Percentiles rank a stretch among this genome's conserved stretches.
Evolutionary conservation across 2,329 filamentous ascomycete species (phyloP).

Genomic region (Cladosporium austrohemisphaericum): DNA sequence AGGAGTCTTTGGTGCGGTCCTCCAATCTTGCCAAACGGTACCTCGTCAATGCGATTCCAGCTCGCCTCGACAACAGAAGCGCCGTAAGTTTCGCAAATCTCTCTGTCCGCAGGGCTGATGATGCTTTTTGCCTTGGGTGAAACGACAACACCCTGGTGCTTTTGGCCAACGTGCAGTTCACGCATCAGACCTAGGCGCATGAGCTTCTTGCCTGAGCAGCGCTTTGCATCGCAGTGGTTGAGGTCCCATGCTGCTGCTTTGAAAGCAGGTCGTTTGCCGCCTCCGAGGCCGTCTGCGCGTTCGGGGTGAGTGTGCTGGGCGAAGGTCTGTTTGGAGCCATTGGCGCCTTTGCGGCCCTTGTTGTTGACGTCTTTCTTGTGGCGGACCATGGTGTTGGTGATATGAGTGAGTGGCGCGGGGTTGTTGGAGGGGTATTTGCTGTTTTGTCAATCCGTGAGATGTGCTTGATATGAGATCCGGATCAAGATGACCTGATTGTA

Average conservation of each 20-base stretch:
- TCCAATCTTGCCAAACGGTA: slow-evolving; percentile 87
- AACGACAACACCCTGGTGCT: slow-evolving; percentile 86
- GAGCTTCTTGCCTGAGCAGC: slow-evolving; percentile 91
- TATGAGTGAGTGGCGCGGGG: not conserved
- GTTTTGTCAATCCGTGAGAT: no score
- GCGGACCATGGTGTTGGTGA: slow-evolving; percentile 65
- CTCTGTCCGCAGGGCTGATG: slow-evolving; percentile 76
- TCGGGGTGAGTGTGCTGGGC: slow-evolving; percentile 31
- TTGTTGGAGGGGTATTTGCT: no score
- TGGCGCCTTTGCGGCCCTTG: slow-evolving; percentile 65
- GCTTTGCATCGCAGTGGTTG: slow-evolving; percentile 93
- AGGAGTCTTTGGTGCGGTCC: slow-evolving; percentile 88
- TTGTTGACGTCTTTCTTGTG: slow-evolving; percentile 87
- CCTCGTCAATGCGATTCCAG: slow-evolving; percentile 88
- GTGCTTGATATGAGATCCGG: no score
- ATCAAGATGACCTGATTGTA: no score
- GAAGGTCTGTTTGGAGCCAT: slow-evolving; percentile 26
- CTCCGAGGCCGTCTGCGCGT: slow-evolving; percentile 24
- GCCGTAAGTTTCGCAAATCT: slow-evolving; percentile 80
- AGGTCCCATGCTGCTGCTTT: slow-evolving; percentile 98
- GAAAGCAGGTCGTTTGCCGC: slow-evolving; percentile 55
- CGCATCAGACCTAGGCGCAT: slow-evolving; percentile 93
- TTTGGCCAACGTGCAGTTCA: slow-evolving; percentile 85
- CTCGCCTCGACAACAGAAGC: slow-evolving; percentile 96
- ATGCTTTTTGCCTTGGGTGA: slow-evolving; percentile 89